Conservation (phyloP, 192 early-diverging fungal genomes). For the Linnemannia elongata region DNA sequence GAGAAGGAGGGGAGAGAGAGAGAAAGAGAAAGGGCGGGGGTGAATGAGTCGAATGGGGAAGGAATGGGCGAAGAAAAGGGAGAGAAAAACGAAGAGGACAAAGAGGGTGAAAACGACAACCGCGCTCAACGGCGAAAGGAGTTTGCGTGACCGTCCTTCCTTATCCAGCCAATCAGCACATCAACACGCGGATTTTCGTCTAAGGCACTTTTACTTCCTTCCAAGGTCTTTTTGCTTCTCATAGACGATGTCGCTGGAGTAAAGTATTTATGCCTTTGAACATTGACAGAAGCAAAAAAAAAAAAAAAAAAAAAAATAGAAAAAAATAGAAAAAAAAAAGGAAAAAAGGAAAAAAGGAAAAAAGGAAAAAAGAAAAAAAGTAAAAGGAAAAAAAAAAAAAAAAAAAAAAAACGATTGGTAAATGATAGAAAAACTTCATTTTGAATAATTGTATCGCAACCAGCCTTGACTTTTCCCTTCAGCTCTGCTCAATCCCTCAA, state of each 20-base stretch:
- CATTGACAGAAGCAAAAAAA: neutral
- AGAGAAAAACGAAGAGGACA: neutral
- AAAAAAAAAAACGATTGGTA: too few relatives aligned
- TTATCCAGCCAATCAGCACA: neutral
- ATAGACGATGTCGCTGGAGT: neutral
- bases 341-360: too few relatives aligned
- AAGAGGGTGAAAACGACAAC: neutral
- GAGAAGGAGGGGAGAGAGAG: neutral
- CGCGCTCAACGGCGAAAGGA: neutral
- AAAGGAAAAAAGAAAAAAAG: too few relatives aligned
- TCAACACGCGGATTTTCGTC: neutral
- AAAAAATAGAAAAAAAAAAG: too few relatives aligned
- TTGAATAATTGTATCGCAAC: neutral
- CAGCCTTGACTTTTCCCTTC: neutral
- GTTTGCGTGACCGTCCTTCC: neutral
- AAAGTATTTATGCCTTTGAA: neutral
- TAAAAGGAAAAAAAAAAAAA: too few relatives aligned
- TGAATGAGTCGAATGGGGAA: neutral
- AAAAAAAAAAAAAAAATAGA: too few relatives aligned
- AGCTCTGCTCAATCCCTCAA: conserved; percentile 19
- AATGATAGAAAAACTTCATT: neutral
- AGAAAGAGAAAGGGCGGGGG: neutral
- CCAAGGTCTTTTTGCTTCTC: neutral
- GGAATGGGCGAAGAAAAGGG: neutral
- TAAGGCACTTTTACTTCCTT: neutral